Conservation (phyloP, 2,329 filamentous ascomycete genomes). For the Xylaria sp. region DNA sequence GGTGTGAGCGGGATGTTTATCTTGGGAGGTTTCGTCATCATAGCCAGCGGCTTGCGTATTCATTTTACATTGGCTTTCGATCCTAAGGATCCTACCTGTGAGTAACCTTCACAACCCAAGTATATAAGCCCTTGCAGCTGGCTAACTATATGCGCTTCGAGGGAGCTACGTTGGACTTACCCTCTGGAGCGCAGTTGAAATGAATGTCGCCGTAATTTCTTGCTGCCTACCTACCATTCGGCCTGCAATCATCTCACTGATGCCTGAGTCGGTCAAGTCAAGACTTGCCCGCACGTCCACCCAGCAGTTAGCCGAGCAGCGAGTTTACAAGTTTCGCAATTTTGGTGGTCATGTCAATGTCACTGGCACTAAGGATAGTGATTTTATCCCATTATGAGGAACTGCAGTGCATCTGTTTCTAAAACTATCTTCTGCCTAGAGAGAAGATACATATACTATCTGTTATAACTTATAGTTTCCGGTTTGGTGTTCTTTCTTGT, state of each 20-base stretch:
- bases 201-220: background rate
- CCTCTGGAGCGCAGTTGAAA: background rate
- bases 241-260: background rate
- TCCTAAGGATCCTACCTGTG: background rate
- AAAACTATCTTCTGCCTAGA: no score
- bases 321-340: no score
- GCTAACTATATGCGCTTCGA: background rate
- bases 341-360: no score
- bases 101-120: background rate
- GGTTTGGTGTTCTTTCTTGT: no score
- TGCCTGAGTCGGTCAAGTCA: no score
- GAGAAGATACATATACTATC: no score
- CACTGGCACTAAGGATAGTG: no score
- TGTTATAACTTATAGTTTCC: no score
- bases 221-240: background rate
- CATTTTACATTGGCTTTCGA: background rate
- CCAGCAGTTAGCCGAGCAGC: no score
- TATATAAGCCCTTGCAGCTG: background rate
- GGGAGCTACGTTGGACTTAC: background rate
- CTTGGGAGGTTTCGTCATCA: background rate
- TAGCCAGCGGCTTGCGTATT: constrained; percentile 1
- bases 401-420: no score
- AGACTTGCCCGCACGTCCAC: no score
- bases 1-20: background rate
- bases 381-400: no score